Percentiles rank a stretch among this genome's conserved stretches.
phyloP scores from a whole-genome alignment of 306 rosid species.

The Ochetophila trinervis region DNA sequence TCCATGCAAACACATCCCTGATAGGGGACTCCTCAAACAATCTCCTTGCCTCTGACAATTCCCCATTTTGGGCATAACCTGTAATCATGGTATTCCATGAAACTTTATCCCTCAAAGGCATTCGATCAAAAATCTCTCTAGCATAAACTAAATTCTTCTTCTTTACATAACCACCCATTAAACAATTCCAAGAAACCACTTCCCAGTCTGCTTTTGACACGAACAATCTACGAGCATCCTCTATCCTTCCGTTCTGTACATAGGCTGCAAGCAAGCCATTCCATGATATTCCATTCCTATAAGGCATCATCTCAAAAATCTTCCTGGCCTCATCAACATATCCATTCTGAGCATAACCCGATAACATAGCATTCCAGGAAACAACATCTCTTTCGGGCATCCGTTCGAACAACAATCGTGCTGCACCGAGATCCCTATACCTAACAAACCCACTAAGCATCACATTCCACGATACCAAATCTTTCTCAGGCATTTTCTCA shows the following conservation, averaged over 20 bases:
- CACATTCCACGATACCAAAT: constrained; percentile 74
- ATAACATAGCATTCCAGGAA: constrained; percentile 79
- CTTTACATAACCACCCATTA: constrained; percentile 71
- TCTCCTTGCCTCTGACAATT: constrained; percentile 54
- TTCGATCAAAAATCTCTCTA: constrained; percentile 49
- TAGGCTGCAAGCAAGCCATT: constrained; percentile 67
- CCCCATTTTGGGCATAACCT: constrained; percentile 68
- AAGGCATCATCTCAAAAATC: constrained; percentile 53
- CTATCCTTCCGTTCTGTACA: constrained; percentile 69
- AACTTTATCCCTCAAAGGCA: constrained; percentile 66
- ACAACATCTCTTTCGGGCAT: constrained; percentile 75
- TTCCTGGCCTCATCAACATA: constrained; percentile 59
- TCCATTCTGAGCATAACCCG: constrained; percentile 83
- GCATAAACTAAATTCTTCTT: constrained; percentile 50
- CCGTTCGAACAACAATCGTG: constrained; percentile 53
- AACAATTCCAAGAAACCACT: constrained; percentile 78
- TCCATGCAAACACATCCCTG: constrained; percentile 74
- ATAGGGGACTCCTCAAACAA: constrained; percentile 57
- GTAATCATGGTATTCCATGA: constrained; percentile 84
- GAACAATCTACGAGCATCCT: constrained; percentile 55
- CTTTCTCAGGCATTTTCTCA: constrained; percentile 67
- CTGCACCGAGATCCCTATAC: constrained; percentile 50
- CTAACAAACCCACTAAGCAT: constrained; percentile 79
- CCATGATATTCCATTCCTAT: constrained; percentile 69
- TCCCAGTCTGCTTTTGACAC: constrained; percentile 61